These are phyloP conservation scores for Penicillium freii DNA, from an alignment of 2,329 filamentous ascomycete genomes.

Conservation along the genomic window DNA sequence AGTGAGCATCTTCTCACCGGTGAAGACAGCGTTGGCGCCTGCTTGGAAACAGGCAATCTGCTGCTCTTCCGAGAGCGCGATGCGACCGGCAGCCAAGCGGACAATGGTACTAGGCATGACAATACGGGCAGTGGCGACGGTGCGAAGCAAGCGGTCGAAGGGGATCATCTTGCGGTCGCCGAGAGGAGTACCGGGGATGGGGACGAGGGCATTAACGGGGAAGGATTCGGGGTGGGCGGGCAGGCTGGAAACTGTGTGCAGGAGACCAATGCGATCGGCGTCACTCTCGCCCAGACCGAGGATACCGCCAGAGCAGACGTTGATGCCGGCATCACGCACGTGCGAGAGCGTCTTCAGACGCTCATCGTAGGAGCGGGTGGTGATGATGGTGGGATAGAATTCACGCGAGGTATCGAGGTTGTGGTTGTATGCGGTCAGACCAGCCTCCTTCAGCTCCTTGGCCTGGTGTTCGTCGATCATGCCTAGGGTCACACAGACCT, in stretches of 20 bases:
- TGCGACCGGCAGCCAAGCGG: slow-evolving; percentile 78
- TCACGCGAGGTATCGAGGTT: slow-evolving; percentile 89
- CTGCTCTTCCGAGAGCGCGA: slow-evolving; percentile 82
- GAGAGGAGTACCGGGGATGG: slow-evolving; percentile 84
- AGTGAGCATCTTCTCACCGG: slow-evolving; percentile 92
- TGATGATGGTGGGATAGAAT: slow-evolving; percentile 83
- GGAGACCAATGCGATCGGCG: slow-evolving; percentile 75
- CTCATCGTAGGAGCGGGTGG: slow-evolving; percentile 83
- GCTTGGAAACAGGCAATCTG: slow-evolving; percentile 88
- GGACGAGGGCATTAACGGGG: slow-evolving; percentile 85
- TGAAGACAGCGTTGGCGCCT: slow-evolving; percentile 92
- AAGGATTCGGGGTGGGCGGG: slow-evolving; percentile 85
- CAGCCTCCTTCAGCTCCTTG: slow-evolving; percentile 75
- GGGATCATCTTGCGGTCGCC: slow-evolving; percentile 70
- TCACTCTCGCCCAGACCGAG: slow-evolving; percentile 78
- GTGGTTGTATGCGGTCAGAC: slow-evolving; percentile 90
- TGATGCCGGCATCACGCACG: slow-evolving; percentile 81
- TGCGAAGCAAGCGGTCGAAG: slow-evolving; percentile 76
- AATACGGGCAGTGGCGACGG: slow-evolving; percentile 77
- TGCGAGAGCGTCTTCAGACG: slow-evolving; percentile 74
- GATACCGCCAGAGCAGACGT: slow-evolving; percentile 87
- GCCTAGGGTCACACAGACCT: slow-evolving; percentile 87
- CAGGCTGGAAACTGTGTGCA: slow-evolving; percentile 78
- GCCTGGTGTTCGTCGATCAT: slow-evolving; percentile 86
- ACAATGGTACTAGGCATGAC: slow-evolving; percentile 85